These are phyloP conservation scores for Penicillium paneum DNA, from an alignment of 2,329 filamentous ascomycete species.

Conservation along the genomic window DNA sequence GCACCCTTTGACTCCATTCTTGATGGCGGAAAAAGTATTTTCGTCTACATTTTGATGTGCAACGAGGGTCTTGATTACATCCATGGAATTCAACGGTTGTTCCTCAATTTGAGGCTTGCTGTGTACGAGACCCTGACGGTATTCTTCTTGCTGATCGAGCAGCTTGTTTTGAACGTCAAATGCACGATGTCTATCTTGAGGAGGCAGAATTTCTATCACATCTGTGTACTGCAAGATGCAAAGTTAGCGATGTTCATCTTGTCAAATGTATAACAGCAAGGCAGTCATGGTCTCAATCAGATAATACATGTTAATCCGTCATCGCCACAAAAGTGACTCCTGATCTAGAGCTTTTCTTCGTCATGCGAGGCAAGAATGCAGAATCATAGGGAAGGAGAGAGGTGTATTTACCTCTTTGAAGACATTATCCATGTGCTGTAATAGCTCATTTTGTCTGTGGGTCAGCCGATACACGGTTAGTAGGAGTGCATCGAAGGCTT, in stretches of 20 bases:
- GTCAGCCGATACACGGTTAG: constrained; percentile 40
- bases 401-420: constrained; percentile 39
- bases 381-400: not conserved
- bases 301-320: constrained; percentile 63
- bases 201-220: constrained; percentile 20
- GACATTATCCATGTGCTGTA: constrained; percentile 37
- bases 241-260: constrained; percentile 28
- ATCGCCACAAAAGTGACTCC: constrained; percentile 60
- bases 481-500: constrained; percentile 43
- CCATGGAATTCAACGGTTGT: constrained; percentile 62
- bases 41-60: constrained; percentile 64
- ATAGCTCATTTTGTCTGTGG: constrained; percentile 39
- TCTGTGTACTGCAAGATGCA: constrained; percentile 17
- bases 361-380: constrained; percentile 41
- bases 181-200: constrained; percentile 27
- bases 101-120: constrained; percentile 33
- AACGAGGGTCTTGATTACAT: constrained; percentile 56
- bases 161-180: constrained; percentile 34
- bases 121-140: constrained; percentile 36
- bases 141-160: constrained; percentile 30
- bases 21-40: constrained; percentile 42
- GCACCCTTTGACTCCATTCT: constrained; percentile 41
- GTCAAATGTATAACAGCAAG: constrained; percentile 15
- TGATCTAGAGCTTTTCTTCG: constrained; percentile 76
- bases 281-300: constrained; percentile 44